phyloP scores from a whole-genome alignment of 305 asterid genomes.

The Plantago coronopus region DNA sequence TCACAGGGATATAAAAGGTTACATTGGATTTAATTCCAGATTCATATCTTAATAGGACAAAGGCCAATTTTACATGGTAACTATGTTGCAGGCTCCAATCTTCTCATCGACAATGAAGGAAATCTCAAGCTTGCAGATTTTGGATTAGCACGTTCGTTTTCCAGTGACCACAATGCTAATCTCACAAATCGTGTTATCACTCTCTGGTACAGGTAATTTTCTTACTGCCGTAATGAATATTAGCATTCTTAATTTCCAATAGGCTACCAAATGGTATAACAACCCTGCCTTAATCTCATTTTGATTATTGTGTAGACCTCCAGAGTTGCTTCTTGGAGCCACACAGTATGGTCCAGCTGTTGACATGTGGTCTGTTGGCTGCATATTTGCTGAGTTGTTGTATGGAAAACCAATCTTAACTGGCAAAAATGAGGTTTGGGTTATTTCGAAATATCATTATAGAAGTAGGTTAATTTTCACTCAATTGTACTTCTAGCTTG shows the following conservation, averaged over 20 bases:
- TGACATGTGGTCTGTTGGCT: conserved; percentile 99
- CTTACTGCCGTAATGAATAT: conserved; percentile 12
- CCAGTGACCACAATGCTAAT: conserved; percentile 72
- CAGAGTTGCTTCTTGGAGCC: conserved; percentile 96
- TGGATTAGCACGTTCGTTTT: conserved; percentile 85
- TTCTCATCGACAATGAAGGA: conserved; percentile 89
- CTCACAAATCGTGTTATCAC: conserved; percentile 93
- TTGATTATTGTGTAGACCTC: conserved; percentile 56
- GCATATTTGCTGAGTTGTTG: conserved; percentile 93
- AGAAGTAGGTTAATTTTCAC: conserved; percentile 15
- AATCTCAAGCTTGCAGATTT: conserved; percentile 96
- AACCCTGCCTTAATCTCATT: no score
- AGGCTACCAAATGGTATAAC: not conserved
- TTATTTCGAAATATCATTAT: conserved; percentile 17
- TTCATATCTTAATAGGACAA: conserved; percentile 3
- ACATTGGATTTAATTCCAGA: conserved; percentile 22
- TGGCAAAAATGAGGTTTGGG: conserved; percentile 79
- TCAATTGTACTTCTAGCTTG: conserved; percentile 7
- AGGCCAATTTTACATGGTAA: conserved; percentile 11
- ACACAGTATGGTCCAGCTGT: conserved; percentile 94
- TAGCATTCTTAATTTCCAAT: conserved; percentile 1
- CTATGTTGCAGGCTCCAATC: conserved; percentile 72
- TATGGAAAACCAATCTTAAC: conserved; percentile 80
- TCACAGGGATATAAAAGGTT: conserved; percentile 95
- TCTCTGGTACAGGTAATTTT: conserved; percentile 85